Evolutionary conservation across 805 yeast species (phyloP).

Genomic region (Diddensiella caesifluorescens): DNA sequence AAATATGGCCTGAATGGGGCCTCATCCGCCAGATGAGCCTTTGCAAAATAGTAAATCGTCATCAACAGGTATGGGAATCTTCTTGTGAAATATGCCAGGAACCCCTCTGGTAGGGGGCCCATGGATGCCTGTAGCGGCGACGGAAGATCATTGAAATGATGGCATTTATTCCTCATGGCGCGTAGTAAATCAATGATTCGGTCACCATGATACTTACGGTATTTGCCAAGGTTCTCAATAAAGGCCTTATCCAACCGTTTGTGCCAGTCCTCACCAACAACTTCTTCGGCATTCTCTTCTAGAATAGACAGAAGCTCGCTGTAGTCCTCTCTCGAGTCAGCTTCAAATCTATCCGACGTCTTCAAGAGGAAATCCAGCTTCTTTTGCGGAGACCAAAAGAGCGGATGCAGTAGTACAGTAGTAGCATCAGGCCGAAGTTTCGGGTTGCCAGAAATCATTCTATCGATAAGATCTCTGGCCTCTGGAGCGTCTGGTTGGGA

Average conservation of each 20-base stretch:
- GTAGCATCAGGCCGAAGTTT: slow-evolving; percentile 63
- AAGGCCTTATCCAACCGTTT: slow-evolving; percentile 62
- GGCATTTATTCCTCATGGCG: slow-evolving; percentile 88
- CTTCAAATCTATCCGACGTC: slow-evolving; percentile 87
- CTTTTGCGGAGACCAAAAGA: slow-evolving; percentile 72
- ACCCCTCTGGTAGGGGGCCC: slow-evolving; percentile 81
- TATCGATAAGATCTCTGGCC: slow-evolving; percentile 62
- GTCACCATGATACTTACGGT: slow-evolving; percentile 76
- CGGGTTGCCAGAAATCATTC: slow-evolving; percentile 71
- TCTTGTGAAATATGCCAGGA: slow-evolving; percentile 64
- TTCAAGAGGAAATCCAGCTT: slow-evolving; percentile 79
- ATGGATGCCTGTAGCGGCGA: slow-evolving; percentile 54
- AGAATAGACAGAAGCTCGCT: slow-evolving; percentile 50
- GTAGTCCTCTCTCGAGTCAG: slow-evolving; percentile 77
- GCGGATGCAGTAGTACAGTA: slow-evolving; percentile 72
- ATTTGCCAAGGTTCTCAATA: slow-evolving; percentile 80
- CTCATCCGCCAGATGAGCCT: slow-evolving; percentile 55
- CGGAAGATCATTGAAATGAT: slow-evolving; percentile 90
- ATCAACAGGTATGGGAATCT: slow-evolving; percentile 77
- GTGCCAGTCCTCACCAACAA: slow-evolving; percentile 72
- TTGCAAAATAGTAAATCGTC: slow-evolving; percentile 63
- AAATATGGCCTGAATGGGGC: slow-evolving; percentile 49
- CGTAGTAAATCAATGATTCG: slow-evolving; percentile 80
- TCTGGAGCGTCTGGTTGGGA: slow-evolving; percentile 43
- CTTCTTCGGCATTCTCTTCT: slow-evolving; percentile 43